phyloP scores from a whole-genome alignment of 805 yeast species.

The Tanozyma kutaoensis region DNA sequence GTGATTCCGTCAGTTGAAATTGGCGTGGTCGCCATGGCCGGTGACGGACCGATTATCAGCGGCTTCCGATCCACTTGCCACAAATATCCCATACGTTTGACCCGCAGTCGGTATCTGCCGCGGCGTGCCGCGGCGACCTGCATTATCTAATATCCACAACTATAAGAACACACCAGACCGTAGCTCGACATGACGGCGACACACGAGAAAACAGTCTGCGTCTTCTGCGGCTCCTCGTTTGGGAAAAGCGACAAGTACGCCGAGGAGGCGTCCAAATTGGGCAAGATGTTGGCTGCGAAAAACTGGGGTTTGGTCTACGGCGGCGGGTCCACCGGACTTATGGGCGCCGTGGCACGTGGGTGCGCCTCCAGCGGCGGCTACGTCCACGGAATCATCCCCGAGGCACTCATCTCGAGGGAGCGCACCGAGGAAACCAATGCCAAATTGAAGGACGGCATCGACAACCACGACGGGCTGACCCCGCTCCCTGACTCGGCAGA shows the following conservation, averaged over 20 bases:
- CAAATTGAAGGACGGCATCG: constrained; percentile 36
- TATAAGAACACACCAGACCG: no score
- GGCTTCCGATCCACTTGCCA: no score
- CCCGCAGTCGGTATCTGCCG: no score
- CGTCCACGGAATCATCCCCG: constrained; percentile 83
- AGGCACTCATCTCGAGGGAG: constrained; percentile 65
- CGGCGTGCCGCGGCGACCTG: no score
- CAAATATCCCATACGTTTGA: no score
- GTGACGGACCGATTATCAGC: no score
- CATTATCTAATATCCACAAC: no score
- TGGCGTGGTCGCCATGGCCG: no score
- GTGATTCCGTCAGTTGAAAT: no score
- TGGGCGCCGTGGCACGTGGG: constrained; percentile 65
- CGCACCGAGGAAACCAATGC: constrained; percentile 37
- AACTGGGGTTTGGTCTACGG: constrained; percentile 78
- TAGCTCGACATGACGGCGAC: no score
- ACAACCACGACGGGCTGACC: constrained; percentile 52
- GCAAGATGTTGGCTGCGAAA: constrained; percentile 38
- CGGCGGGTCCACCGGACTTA: constrained; percentile 78
- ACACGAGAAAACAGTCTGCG: constrained; percentile 51
- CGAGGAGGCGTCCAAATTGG: constrained; percentile 45
- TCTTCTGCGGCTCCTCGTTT: constrained; percentile 75
- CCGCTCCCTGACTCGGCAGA: constrained; percentile 45
- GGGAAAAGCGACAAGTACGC: constrained; percentile 44
- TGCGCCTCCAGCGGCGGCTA: constrained; percentile 45